A percentile compares a stretch with the other conserved stretches of the same genome.
These are phyloP conservation scores for Blastobotrys proliferans DNA, from an alignment of 1,139 yeast species.

Conservation along the genomic window DNA sequence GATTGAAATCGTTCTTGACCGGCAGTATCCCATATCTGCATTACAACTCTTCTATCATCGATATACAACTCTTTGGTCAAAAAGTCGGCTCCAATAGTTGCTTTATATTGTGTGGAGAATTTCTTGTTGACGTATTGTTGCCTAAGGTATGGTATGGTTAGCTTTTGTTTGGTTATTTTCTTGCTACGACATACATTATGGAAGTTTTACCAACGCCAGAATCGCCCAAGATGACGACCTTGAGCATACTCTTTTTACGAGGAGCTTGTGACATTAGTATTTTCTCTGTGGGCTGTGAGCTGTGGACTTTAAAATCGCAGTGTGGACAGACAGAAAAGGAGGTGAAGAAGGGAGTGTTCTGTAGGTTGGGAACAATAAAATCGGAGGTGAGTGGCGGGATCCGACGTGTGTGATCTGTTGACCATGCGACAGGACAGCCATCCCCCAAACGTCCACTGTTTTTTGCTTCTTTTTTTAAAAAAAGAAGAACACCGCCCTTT, in stretches of 20 bases:
- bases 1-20: slow-evolving; percentile 90
- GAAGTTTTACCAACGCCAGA: slow-evolving; percentile 98
- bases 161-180: slow-evolving; percentile 3
- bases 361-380: neutral
- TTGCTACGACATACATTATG: slow-evolving; percentile 49
- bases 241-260: slow-evolving; percentile 84
- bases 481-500: too few relatives aligned
- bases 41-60: slow-evolving; percentile 74
- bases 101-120: slow-evolving; percentile 93
- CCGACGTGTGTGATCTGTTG: too few relatives aligned
- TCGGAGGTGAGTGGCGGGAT: too few relatives aligned
- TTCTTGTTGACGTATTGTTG: slow-evolving; percentile 95
- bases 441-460: too few relatives aligned
- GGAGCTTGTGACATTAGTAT: slow-evolving; percentile 11
- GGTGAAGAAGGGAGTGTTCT: neutral
- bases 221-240: slow-evolving; percentile 93
- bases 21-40: slow-evolving; percentile 91
- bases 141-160: slow-evolving; percentile 26
- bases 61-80: slow-evolving; percentile 83
- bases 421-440: too few relatives aligned
- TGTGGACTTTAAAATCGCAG: neutral
- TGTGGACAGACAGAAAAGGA: neutral
- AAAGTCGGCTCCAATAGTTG: slow-evolving; percentile 97
- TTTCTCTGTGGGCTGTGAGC: neutral
- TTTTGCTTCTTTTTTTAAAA: too few relatives aligned